phyloP scores from a whole-genome alignment of 495 filamentous ascomycete species.

The Thermochaetoides thermophila region DNA sequence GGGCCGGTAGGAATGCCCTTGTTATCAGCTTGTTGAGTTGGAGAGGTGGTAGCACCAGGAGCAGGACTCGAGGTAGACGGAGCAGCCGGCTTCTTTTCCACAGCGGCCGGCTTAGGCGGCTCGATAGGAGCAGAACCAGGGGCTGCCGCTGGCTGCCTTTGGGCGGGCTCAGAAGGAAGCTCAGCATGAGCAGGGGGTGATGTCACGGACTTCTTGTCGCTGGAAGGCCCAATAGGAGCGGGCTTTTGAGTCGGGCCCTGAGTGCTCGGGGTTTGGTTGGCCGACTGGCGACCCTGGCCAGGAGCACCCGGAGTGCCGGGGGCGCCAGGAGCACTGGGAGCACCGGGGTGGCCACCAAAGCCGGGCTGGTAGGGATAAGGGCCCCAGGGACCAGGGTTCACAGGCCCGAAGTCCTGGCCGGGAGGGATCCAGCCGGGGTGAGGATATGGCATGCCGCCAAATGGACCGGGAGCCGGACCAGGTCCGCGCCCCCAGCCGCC shows the following conservation, averaged over 20 bases:
- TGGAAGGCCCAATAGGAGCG: constrained; percentile 39
- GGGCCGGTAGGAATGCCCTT: constrained; percentile 45
- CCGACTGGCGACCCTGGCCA: constrained; percentile 17
- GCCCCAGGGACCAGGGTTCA: constrained; percentile 43
- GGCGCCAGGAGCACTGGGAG: constrained; percentile 19
- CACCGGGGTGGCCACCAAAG: constrained; percentile 27
- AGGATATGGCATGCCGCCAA: constrained; percentile 33
- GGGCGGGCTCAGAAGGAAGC: constrained; percentile 21
- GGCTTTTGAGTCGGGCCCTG: constrained; percentile 29
- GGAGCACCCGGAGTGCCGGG: constrained; percentile 14
- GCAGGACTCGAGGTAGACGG: too few relatives aligned
- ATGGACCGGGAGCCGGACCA: constrained; percentile 24
- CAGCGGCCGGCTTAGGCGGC: constrained; percentile 49
- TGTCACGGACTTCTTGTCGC: constrained; percentile 30
- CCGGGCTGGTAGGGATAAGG: constrained; percentile 33
- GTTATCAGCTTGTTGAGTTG: constrained; percentile 24
- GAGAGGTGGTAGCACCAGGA: constrained; percentile 22
- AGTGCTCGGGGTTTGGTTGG: constrained; percentile 22
- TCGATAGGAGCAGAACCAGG: constrained; percentile 48
- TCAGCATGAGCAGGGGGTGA: constrained; percentile 27
- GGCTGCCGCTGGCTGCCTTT: constrained; percentile 14
- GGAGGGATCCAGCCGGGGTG: constrained; percentile 70
- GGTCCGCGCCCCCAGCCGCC: constrained; percentile 35
- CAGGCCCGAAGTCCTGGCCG: constrained; percentile 61
- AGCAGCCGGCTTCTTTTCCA: constrained; percentile 36